A percentile compares a stretch with the other conserved stretches of the same genome.
These are phyloP conservation scores for Penicillium nucicola DNA, from an alignment of 495 filamentous ascomycete species.

Conservation along the genomic window DNA sequence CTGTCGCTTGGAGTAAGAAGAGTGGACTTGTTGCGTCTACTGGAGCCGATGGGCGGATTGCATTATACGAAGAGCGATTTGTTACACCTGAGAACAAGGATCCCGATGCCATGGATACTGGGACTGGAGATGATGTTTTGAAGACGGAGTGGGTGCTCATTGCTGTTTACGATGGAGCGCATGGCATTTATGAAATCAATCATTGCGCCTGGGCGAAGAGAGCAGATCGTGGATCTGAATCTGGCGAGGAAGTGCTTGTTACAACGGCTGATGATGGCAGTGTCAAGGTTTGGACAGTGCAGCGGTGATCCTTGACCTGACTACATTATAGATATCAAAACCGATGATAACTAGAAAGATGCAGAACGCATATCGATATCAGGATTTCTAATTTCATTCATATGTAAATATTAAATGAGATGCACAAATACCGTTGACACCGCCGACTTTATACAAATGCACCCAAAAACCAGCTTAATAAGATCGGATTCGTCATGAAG, in stretches of 20 bases:
- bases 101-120: slow-evolving; percentile 39
- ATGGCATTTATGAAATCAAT: slow-evolving; percentile 92
- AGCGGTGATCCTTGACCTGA: slow-evolving; percentile 12
- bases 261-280: slow-evolving; percentile 79
- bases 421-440: not conserved
- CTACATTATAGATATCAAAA: not conserved
- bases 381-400: not conserved
- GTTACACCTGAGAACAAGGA: slow-evolving; percentile 16
- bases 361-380: too few relatives aligned
- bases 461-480: not conserved
- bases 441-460: not conserved
- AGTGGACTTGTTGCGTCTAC: slow-evolving; percentile 75
- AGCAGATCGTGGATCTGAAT: slow-evolving; percentile 33
- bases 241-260: slow-evolving; percentile 67
- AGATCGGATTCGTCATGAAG: slow-evolving; percentile 4
- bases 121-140: slow-evolving; percentile 6
- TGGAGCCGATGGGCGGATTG: slow-evolving; percentile 81
- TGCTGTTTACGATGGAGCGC: slow-evolving; percentile 63
- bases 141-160: slow-evolving; percentile 65
- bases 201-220: slow-evolving; percentile 72
- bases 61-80: slow-evolving; percentile 70
- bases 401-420: not conserved
- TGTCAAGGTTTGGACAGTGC: slow-evolving; percentile 66
- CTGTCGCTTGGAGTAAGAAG: slow-evolving; percentile 71
- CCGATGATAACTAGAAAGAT: too few relatives aligned